Conservation (phyloP, 805 yeast species). For the Scheffersomyces lignosus region DNA sequence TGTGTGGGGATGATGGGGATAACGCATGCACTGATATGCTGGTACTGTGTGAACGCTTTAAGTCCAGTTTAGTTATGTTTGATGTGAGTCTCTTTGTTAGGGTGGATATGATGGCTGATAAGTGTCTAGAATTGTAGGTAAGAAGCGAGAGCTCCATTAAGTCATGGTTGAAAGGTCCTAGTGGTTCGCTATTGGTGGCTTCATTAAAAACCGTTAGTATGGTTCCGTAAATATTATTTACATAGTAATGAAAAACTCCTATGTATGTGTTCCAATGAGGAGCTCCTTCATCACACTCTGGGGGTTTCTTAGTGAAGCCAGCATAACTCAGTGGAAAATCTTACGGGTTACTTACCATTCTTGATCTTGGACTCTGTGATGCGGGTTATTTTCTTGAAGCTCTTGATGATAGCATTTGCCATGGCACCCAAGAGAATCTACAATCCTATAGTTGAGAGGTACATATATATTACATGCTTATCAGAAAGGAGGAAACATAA, state of each 20-base stretch:
- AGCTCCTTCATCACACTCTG: no score
- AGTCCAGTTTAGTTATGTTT: slow-evolving; percentile 3
- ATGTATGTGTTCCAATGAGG: no score
- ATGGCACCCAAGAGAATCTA: no score
- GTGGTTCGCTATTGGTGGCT: slow-evolving; percentile 53
- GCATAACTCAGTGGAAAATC: no score
- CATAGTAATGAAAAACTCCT: not conserved
- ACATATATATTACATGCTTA: no score
- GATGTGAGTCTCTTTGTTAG: slow-evolving; percentile 41
- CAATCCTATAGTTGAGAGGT: no score
- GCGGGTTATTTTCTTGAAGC: slow-evolving; percentile 8
- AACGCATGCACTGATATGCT: not conserved
- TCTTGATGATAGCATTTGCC: no score
- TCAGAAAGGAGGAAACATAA: no score
- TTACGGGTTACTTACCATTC: slow-evolving; percentile 16
- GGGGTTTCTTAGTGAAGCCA: not conserved
- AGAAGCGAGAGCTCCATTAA: slow-evolving; percentile 51
- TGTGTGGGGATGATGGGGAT: slow-evolving; percentile 6
- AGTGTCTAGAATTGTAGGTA: slow-evolving; percentile 40
- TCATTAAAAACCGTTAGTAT: not conserved
- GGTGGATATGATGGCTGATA: slow-evolving; percentile 39
- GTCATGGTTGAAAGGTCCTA: slow-evolving; percentile 59
- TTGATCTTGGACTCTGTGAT: slow-evolving; percentile 17
- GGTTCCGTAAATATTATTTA: not conserved
- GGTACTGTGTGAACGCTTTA: not conserved